phyloP scores from a whole-genome alignment of 2,329 filamentous ascomycete genomes.

The Alternaria solani region DNA sequence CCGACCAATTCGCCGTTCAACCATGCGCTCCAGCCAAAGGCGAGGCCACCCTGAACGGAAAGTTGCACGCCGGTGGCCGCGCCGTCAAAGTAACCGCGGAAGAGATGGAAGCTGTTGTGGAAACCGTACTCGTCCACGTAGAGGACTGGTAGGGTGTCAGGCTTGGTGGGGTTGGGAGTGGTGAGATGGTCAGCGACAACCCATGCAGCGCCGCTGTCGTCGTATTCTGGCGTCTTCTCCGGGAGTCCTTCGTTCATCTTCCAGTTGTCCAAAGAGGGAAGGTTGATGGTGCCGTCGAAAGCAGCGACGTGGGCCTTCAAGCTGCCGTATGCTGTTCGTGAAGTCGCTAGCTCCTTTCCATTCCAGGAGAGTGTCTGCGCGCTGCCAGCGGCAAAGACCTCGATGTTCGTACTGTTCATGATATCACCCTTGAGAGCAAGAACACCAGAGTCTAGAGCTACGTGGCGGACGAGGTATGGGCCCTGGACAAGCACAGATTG shows the following conservation, averaged over 20 bases:
- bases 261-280: conserved; percentile 58
- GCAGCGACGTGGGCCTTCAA: conserved; percentile 42
- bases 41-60: conserved; percentile 62
- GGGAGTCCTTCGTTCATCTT: conserved; percentile 60
- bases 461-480: conserved; percentile 52
- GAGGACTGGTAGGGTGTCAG: conserved; percentile 51
- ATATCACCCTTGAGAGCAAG: conserved; percentile 50
- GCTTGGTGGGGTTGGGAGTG: conserved; percentile 51
- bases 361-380: conserved; percentile 50
- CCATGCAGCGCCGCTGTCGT: conserved; percentile 57
- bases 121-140: conserved; percentile 55
- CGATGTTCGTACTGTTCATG: conserved; percentile 44
- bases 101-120: conserved; percentile 53
- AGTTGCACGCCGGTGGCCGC: conserved; percentile 57
- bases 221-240: conserved; percentile 56
- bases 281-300: conserved; percentile 33
- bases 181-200: conserved; percentile 47
- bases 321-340: conserved; percentile 48
- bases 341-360: conserved; percentile 41
- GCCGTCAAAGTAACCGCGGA: conserved; percentile 53
- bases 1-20: conserved; percentile 66
- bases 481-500: conserved; percentile 52
- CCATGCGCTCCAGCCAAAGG: conserved; percentile 66
- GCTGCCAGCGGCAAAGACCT: conserved; percentile 47
- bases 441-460: conserved; percentile 27